A percentile compares a stretch with the other conserved stretches of the same genome.
These are phyloP conservation scores for Cephaloascus fragrans DNA, from an alignment of 805 yeast genomes.

Conservation along the genomic window DNA sequence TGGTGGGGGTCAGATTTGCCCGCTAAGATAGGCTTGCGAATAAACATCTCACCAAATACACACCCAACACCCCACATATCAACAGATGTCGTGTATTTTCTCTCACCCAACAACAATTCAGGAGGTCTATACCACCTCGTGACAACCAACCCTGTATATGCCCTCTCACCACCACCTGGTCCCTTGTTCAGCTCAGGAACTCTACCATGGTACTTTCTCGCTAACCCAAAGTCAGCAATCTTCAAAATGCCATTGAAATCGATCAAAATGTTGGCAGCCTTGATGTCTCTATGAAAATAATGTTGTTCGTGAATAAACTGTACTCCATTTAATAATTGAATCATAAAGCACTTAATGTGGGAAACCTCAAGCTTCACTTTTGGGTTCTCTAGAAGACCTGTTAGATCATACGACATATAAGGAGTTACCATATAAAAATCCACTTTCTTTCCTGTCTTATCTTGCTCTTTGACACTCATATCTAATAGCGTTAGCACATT, in stretches of 20 bases:
- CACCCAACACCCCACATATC: constrained; percentile 99
- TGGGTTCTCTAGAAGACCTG: constrained; percentile 82
- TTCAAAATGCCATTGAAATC: constrained; percentile 71
- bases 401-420: constrained; percentile 85
- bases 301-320: constrained; percentile 62
- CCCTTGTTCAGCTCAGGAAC: constrained; percentile 41
- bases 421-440: constrained; percentile 81
- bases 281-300: constrained; percentile 80
- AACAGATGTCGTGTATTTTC: constrained; percentile 83
- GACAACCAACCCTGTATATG: constrained; percentile 64
- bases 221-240: constrained; percentile 94
- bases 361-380: constrained; percentile 46
- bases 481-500: constrained; percentile 74
- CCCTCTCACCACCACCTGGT: constrained; percentile 43
- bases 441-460: not conserved
- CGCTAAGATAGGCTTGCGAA: constrained; percentile 70
- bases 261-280: constrained; percentile 88
- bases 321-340: constrained; percentile 71
- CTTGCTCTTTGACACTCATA: constrained; percentile 25
- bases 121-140: constrained; percentile 98
- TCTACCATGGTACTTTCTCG: constrained; percentile 60
- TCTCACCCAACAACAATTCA: constrained; percentile 79
- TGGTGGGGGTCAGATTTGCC: constrained; percentile 87
- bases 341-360: constrained; percentile 76
- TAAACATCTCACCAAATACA: constrained; percentile 85